Conservation (phyloP, 2,329 filamentous ascomycete genomes). For the Aspergillus sp. region DNA sequence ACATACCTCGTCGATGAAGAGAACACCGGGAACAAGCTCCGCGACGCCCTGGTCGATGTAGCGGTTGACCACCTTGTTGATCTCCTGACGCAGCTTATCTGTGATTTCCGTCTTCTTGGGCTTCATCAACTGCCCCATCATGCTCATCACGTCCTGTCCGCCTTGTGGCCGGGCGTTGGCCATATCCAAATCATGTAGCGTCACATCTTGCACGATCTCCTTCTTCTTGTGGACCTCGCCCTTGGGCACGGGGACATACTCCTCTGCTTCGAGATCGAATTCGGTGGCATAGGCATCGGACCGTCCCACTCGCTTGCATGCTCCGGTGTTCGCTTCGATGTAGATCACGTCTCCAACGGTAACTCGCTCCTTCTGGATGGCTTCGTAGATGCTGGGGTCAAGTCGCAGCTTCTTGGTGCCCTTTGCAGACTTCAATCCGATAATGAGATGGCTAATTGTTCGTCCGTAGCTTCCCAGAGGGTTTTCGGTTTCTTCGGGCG, state of each 20-base stretch:
- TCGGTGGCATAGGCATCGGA: constrained; percentile 97
- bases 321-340: constrained; percentile 97
- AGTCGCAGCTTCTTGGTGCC: constrained; percentile 97
- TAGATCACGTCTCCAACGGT: constrained; percentile 97
- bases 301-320: constrained; percentile 93
- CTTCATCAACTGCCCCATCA: constrained; percentile 99
- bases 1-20: constrained; percentile 95
- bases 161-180: constrained; percentile 94
- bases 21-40: constrained; percentile 93
- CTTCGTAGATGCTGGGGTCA: constrained; percentile 98
- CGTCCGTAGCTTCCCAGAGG: constrained; percentile 94
- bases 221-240: constrained; percentile 99
- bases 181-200: constrained; percentile 92
- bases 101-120: constrained; percentile 99
- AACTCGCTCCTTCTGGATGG: constrained; percentile 96
- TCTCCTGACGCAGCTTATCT: constrained; percentile 90
- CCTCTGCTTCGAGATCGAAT: constrained; percentile 97
- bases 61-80: constrained; percentile 98
- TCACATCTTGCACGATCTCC: constrained; percentile 98
- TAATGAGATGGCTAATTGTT: constrained; percentile 93
- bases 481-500: constrained; percentile 97
- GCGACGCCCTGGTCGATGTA: constrained; percentile 99
- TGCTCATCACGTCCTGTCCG: constrained; percentile 99
- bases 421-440: constrained; percentile 91
- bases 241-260: constrained; percentile 98